Conservation (phyloP, 805 yeast genomes). For the Maudiozyma serrabonitensis region DNA sequence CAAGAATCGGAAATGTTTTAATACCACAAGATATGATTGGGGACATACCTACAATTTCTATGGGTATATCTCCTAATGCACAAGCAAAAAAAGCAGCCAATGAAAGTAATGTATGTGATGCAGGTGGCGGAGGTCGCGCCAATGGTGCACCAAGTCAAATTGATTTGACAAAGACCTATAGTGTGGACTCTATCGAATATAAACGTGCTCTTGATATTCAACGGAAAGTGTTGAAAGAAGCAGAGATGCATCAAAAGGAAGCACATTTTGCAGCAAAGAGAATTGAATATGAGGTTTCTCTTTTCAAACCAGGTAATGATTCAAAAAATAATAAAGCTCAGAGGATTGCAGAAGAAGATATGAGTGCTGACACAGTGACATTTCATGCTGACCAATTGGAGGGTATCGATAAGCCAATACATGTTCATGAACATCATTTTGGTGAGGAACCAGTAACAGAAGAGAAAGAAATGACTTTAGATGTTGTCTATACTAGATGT, state of each 20-base stretch:
- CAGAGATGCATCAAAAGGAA: constrained; percentile 64
- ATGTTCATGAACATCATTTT: constrained; percentile 49
- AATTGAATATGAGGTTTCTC: constrained; percentile 54
- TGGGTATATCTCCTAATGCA: constrained; percentile 49
- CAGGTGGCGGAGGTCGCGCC: neutral
- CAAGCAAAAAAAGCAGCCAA: constrained; percentile 7
- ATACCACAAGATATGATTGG: constrained; percentile 54
- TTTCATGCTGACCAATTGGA: constrained; percentile 9
- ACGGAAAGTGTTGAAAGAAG: constrained; percentile 43
- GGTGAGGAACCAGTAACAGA: constrained; percentile 13
- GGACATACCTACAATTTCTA: constrained; percentile 54
- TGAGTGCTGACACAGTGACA: neutral
- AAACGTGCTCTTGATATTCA: constrained; percentile 51
- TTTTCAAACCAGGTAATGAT: constrained; percentile 27
- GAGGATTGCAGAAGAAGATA: neutral
- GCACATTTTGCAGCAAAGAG: constrained; percentile 65
- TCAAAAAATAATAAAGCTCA: neutral
- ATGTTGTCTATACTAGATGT: constrained; percentile 78
- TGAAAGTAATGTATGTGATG: constrained; percentile 10
- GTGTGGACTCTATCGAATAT: constrained; percentile 34
- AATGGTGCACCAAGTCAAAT: neutral
- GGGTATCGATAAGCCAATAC: constrained; percentile 61
- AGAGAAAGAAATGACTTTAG: constrained; percentile 33
- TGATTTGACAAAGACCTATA: constrained; percentile 1
- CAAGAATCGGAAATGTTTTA: constrained; percentile 68